These are phyloP conservation scores for Solanum dulcamara DNA, from an alignment of 257 asterid species.

Conservation along the genomic window DNA sequence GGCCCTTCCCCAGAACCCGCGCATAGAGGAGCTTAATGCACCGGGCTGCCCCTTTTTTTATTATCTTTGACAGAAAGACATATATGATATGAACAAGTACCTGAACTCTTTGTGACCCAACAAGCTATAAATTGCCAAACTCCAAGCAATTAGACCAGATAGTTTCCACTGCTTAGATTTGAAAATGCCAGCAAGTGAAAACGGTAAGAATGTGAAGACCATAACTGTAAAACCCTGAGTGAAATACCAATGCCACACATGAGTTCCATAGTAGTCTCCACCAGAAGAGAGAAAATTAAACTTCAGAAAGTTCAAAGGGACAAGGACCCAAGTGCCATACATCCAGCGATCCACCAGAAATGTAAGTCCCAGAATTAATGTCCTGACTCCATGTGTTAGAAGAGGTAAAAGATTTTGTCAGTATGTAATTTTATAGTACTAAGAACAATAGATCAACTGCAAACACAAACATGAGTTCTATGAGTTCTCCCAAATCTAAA, in stretches of 20 bases:
- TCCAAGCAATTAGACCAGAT: constrained; percentile 75
- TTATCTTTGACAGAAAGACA: not conserved
- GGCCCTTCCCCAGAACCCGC: not conserved
- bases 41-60: not conserved
- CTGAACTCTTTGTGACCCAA: constrained; percentile 99
- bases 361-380: constrained; percentile 58
- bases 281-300: constrained; percentile 93
- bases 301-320: constrained; percentile 80
- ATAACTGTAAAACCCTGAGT: constrained; percentile 96
- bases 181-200: constrained; percentile 54
- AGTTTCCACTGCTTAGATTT: constrained; percentile 64
- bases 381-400: constrained; percentile 41
- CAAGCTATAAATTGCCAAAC: constrained; percentile 76
- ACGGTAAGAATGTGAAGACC: constrained; percentile 75
- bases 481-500: not conserved
- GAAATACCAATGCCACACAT: constrained; percentile 98
- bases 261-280: constrained; percentile 98
- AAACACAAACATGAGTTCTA: not conserved
- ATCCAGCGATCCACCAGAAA: constrained; percentile 63
- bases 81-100: constrained; percentile 17
- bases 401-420: constrained; percentile 2
- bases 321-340: constrained; percentile 85
- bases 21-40: not conserved
- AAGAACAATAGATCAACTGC: not conserved
- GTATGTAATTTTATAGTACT: not conserved